These are phyloP conservation scores for Myrmaecium sp. DNA, from an alignment of 2,329 filamentous ascomycete species.

Conservation along the genomic window DNA sequence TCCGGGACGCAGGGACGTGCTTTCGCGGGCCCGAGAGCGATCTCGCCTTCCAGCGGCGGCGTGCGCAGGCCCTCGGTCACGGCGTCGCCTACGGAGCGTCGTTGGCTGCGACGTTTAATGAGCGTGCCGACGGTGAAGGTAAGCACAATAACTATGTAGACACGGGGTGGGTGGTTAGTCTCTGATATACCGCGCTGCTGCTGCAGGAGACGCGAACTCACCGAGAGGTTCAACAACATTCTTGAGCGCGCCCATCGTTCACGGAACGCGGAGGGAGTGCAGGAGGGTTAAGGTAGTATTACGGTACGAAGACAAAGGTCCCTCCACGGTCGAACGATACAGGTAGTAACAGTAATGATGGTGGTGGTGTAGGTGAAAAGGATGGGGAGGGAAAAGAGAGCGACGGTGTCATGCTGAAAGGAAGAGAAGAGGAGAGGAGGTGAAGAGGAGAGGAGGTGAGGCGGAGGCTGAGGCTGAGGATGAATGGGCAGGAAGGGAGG, in stretches of 20 bases:
- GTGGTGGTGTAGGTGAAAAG: too few species aligned
- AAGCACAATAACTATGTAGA: constrained; percentile 4
- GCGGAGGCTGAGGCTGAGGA: too few species aligned
- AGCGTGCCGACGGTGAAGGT: constrained; percentile 7
- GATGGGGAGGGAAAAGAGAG: too few species aligned
- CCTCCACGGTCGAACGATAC: too few species aligned
- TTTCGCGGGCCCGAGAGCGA: not conserved
- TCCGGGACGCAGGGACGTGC: constrained; percentile 2
- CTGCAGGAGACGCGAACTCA: too few species aligned
- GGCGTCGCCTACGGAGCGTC: constrained; percentile 1
- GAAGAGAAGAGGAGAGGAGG: not conserved
- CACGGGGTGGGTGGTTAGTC: not conserved
- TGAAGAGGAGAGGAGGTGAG: too few species aligned
- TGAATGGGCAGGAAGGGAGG: too few species aligned
- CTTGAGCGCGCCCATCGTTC: constrained; percentile 5
- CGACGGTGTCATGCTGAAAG: too few species aligned
- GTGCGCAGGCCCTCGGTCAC: not conserved
- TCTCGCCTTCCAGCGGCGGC: not conserved
- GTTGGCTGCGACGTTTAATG: constrained; percentile 5
- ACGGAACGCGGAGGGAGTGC: not conserved
- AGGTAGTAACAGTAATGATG: too few species aligned
- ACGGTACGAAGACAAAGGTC: too few species aligned
- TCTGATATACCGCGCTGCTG: not conserved
- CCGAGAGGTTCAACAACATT: constrained; percentile 4
- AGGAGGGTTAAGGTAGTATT: not conserved